phyloP scores from a whole-genome alignment of 139 green algal species.

The Tetradesmus obliquus region DNA sequence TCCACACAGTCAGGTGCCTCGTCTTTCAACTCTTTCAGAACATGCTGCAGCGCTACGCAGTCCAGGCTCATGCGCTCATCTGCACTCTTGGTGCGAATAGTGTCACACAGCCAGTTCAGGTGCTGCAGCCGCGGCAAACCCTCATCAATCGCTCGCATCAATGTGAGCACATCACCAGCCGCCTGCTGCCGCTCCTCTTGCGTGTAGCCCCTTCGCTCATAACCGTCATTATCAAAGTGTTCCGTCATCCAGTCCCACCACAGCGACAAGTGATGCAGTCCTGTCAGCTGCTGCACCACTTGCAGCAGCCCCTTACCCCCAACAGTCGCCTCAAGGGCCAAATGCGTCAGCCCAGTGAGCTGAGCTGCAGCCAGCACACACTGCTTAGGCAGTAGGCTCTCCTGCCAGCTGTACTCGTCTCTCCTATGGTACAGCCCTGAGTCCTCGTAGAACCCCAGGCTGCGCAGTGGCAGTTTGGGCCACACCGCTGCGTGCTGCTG shows the following conservation, averaged over 20 bases:
- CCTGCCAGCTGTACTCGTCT: not conserved
- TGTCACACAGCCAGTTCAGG: not conserved
- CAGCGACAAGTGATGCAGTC: not conserved
- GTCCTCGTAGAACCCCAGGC: not conserved
- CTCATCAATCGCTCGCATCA: not conserved
- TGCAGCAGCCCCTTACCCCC: not conserved
- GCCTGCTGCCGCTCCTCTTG: not conserved
- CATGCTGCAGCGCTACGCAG: not conserved
- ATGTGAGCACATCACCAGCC: not conserved
- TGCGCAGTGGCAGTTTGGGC: not conserved
- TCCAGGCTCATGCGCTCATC: not conserved
- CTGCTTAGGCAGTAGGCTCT: not conserved
- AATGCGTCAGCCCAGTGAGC: not conserved
- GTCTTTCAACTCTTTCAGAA: not conserved
- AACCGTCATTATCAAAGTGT: not conserved
- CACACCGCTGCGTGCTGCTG: not conserved
- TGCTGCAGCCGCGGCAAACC: not conserved
- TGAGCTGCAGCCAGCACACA: not conserved
- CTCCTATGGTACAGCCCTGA: not conserved
- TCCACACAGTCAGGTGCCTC: not conserved
- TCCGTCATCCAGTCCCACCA: not conserved
- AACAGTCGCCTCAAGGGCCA: not conserved
- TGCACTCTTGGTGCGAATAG: too few species aligned
- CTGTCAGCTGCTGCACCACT: not conserved
- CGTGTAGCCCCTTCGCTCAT: not conserved